Percentiles rank a stretch among this genome's conserved stretches.
phyloP scores from a whole-genome alignment of 805 yeast species.

The Barnettozyma vustinii region DNA sequence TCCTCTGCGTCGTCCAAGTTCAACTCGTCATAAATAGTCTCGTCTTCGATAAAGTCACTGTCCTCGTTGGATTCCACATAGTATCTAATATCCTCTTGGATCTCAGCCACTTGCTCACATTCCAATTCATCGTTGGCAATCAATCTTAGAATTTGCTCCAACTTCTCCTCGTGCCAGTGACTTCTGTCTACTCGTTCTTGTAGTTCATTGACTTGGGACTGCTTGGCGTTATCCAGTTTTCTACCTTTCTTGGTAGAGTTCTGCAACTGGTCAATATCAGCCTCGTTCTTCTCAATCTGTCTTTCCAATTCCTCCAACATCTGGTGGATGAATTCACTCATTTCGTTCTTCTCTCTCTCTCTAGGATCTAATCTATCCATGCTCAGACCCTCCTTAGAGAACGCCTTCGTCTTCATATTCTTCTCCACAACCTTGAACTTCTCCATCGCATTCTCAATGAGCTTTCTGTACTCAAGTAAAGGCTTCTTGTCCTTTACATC shows the following conservation, averaged over 20 bases:
- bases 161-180: constrained; percentile 66
- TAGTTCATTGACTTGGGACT: constrained; percentile 55
- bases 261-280: constrained; percentile 53
- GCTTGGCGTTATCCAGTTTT: constrained; percentile 47
- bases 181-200: constrained; percentile 66
- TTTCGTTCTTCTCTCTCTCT: constrained; percentile 73
- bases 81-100: constrained; percentile 86
- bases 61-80: constrained; percentile 93
- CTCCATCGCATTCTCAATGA: constrained; percentile 84
- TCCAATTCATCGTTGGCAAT: constrained; percentile 78
- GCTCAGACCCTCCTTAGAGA: constrained; percentile 86
- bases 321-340: constrained; percentile 60
- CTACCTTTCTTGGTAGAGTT: constrained; percentile 53
- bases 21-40: constrained; percentile 83
- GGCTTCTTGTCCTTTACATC: constrained; percentile 88
- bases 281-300: constrained; percentile 76
- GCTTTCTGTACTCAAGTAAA: constrained; percentile 66
- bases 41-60: constrained; percentile 89
- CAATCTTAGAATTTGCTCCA: constrained; percentile 72
- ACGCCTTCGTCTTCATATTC: constrained; percentile 89
- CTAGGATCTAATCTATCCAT: constrained; percentile 69
- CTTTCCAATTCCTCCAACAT: constrained; percentile 75
- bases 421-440: constrained; percentile 92
- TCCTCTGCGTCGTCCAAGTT: constrained; percentile 58
- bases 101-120: constrained; percentile 67